Base-by-base conservation (phyloP, 2,329 filamentous ascomycete species). In the Orbilia oligospora region DNA sequence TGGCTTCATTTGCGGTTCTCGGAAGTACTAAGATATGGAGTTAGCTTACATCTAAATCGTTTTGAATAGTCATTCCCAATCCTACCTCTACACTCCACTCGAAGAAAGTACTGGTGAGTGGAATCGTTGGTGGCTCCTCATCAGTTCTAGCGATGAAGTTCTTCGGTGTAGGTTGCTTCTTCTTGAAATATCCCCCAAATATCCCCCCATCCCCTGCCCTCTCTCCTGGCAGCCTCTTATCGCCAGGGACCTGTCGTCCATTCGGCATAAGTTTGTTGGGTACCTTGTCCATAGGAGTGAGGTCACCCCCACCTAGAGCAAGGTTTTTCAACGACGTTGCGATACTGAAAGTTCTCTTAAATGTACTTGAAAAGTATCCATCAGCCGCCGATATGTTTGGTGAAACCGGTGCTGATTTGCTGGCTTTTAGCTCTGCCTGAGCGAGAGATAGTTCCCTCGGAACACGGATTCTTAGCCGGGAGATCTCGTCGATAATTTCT, bases 1-100 rank as follows among this genome's bases (percentile, higher is more conserved):
- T 2, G 93, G 91, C 83, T 96, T 97, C 96, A 99, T 98, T 85
- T 99, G 96, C 36, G 96, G 96, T 84, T 98, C 94, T 33, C 94
- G 93, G 87, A 98, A 99, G 84, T 99, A 98, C 84, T 90, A 69
- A 51, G 22, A 10, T 9, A 14, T 12, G n/a, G n/a, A 56, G 84
- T 44, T 85, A 82, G 76, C 46, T 73, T 46, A 73, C 49, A 75
- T 46, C 80, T 66, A 27, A 68, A 41, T 18, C 1, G 41, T 22
- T 30, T 48, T 8, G 33, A 12, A 38, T 22, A 55, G 18, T 71
- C 18, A 16, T 30, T 41, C 36, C 36, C 27, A 79, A 63, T 71
- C 83, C 83, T 85, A 87, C 86, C 84, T 95, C 95, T 53, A 96
- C 94, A 3, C 94, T 97, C 94, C 95, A 99, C 80, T 97, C 93